These are phyloP conservation scores for Malus sylvestris DNA, from an alignment of 306 rosid genomes.

Conservation along the genomic window DNA sequence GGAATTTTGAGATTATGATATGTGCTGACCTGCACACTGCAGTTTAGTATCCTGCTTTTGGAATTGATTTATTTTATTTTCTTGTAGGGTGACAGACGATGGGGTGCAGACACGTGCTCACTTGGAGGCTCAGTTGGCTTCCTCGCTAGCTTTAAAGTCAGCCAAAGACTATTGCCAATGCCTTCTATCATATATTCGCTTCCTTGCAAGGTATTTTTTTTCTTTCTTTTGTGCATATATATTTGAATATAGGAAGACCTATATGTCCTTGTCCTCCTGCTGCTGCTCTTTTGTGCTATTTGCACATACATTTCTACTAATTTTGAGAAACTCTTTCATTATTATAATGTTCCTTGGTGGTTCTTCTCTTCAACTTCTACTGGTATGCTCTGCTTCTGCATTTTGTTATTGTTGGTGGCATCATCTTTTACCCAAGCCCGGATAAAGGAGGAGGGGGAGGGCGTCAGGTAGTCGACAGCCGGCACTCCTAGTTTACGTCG, in stretches of 20 bases:
- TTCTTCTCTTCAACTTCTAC: background rate
- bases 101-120: conserved; percentile 98
- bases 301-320: background rate
- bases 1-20: background rate
- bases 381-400: background rate
- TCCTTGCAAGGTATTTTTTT: conserved; percentile 72
- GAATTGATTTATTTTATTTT: conserved; percentile 18
- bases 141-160: conserved; percentile 81
- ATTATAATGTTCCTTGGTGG: background rate
- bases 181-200: conserved; percentile 74
- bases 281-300: background rate
- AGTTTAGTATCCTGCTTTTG: background rate
- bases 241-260: background rate
- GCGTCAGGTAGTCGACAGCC: too few species aligned
- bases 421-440: background rate
- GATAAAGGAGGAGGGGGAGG: too few species aligned
- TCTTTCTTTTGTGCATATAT: background rate
- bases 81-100: conserved; percentile 80
- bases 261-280: background rate
- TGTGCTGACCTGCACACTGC: background rate
- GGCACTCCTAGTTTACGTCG: too few species aligned
- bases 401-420: background rate
- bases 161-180: conserved; percentile 89
- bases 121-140: conserved; percentile 88
- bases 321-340: background rate